Conservation (phyloP, 2,329 filamentous ascomycete genomes). For the Aspergillus sp. region DNA sequence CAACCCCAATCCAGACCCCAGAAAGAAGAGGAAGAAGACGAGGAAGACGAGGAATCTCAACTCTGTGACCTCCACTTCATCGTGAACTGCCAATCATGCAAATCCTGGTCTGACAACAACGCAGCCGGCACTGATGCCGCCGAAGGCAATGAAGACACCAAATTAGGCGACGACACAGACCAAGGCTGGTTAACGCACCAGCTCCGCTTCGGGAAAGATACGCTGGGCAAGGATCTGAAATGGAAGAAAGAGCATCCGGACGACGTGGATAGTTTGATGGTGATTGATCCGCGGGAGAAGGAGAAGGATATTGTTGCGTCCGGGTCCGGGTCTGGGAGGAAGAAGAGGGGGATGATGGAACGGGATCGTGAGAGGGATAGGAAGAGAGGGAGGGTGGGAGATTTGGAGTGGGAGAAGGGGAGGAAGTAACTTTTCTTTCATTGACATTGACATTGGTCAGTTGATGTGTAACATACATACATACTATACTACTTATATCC, state of each 20-base stretch:
- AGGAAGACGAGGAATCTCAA: slow-evolving; percentile 70
- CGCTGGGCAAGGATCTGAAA: slow-evolving; percentile 82
- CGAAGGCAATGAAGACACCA: slow-evolving; percentile 50
- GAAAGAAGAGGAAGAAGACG: slow-evolving; percentile 30
- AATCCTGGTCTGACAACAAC: slow-evolving; percentile 69
- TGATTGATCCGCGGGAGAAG: slow-evolving; percentile 89
- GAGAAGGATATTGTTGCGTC: slow-evolving; percentile 66
- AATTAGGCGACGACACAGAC: slow-evolving; percentile 41
- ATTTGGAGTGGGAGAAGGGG: slow-evolving; percentile 38
- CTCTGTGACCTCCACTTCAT: slow-evolving; percentile 96
- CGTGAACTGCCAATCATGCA: slow-evolving; percentile 89
- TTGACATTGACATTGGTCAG: no score
- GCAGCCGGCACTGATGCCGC: slow-evolving; percentile 31
- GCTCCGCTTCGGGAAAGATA: slow-evolving; percentile 84
- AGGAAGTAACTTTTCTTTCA: no score
- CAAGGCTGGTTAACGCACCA: slow-evolving; percentile 83
- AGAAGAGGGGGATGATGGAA: slow-evolving; percentile 45
- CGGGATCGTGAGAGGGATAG: slow-evolving; percentile 42
- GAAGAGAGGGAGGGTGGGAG: slow-evolving; percentile 35
- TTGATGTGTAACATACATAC: no score
- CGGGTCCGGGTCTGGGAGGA: slow-evolving; percentile 56
- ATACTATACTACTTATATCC: no score
- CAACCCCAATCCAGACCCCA: slow-evolving; percentile 10
- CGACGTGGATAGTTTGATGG: slow-evolving; percentile 67
- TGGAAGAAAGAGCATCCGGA: slow-evolving; percentile 92